A percentile compares a stretch with the other conserved stretches of the same genome.
These are phyloP conservation scores for Tulasnella sp. DNA, from an alignment of 768 basidiomycete species.

Conservation along the genomic window DNA sequence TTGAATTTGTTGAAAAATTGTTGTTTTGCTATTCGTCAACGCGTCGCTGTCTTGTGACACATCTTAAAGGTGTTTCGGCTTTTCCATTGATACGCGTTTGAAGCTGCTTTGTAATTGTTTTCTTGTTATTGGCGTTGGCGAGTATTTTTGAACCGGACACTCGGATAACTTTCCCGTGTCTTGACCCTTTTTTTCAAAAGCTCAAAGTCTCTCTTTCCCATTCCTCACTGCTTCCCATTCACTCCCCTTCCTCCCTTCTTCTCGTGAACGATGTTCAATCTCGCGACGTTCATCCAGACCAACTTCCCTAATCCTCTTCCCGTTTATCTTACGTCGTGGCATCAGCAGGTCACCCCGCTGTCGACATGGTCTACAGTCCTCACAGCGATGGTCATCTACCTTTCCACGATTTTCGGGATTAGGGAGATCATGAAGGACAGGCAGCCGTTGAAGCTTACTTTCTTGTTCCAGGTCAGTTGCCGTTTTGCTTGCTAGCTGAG, in stretches of 20 bases:
- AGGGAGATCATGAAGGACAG: slow-evolving; percentile 72
- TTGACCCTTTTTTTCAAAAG: no score
- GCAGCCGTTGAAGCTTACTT: slow-evolving; percentile 59
- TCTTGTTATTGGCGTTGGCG: no score
- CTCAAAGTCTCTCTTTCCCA: slow-evolving; percentile 13
- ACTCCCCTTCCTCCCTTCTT: neutral
- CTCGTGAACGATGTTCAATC: neutral
- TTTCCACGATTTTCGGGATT: slow-evolving; percentile 76
- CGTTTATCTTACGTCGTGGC: slow-evolving; percentile 43
- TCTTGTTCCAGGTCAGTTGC: slow-evolving; percentile 52
- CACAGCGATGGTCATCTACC: slow-evolving; percentile 60
- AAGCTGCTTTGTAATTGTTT: no score
- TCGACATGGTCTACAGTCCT: slow-evolving; percentile 63
- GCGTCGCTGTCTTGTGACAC: no score
- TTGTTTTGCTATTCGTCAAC: no score
- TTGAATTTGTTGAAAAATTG: no score
- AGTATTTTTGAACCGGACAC: no score
- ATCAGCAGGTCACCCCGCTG: slow-evolving; percentile 63
- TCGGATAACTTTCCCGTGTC: no score
- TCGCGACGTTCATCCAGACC: slow-evolving; percentile 12
- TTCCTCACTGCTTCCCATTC: slow-evolving; percentile 25
- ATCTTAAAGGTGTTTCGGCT: no score
- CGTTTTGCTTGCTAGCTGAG: slow-evolving; percentile 18
- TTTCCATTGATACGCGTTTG: no score
- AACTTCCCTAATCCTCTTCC: slow-evolving; percentile 24